Base-by-base conservation (phyloP, 2,329 filamentous ascomycete species). In the Nemania bipapillata region DNA sequence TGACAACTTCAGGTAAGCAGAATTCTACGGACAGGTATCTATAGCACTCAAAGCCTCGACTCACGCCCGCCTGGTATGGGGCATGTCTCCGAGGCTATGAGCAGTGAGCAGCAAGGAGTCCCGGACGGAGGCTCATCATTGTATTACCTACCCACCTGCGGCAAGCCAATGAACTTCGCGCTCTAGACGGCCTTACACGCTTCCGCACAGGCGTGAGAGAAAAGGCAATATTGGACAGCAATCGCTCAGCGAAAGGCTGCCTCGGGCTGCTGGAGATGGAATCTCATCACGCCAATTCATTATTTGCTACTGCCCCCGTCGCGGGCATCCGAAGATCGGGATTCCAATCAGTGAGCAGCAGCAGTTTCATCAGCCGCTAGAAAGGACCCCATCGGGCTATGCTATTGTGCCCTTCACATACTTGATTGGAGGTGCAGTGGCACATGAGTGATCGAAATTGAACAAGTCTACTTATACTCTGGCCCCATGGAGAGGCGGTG, bases 291-390 rank as follows among this genome's bases (percentile, higher is more conserved):
- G n/a, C 35, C 28, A 24, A 49, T 54, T 58, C 17, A 4, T 37
- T 42, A 26, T 15, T 58, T 9, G 15, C 49, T n/a, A 35, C 32
- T 45, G 37, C 56, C 58, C 64, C 57, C 45, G 47, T 28, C 59
- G 42, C 37, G 42, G 45, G 22, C 15, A 17, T 50, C 63, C 26
- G 24, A 58, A 50, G n/a, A 32, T 47, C 53, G 58, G 54, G n/a
- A 28, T 52, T 30, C 63, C 53, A 66, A 63, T 50, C 49, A 30
- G 12, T 28, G 47, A 60, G 56, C 42, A 26, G 56, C 42, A 26
- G 28, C 54, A 35, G 62, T 69, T 69, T 66, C 63, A 69, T 59
- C 67, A 57, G 42, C 63, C 53, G 40, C 53, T 40, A 40, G 56
- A 7, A 62, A 9, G 20, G 40, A 4, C 32, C 22, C 45, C 22